These are phyloP conservation scores for Mycosphaerella sp. DNA, from an alignment of 2,329 filamentous ascomycete species.

Conservation along the genomic window DNA sequence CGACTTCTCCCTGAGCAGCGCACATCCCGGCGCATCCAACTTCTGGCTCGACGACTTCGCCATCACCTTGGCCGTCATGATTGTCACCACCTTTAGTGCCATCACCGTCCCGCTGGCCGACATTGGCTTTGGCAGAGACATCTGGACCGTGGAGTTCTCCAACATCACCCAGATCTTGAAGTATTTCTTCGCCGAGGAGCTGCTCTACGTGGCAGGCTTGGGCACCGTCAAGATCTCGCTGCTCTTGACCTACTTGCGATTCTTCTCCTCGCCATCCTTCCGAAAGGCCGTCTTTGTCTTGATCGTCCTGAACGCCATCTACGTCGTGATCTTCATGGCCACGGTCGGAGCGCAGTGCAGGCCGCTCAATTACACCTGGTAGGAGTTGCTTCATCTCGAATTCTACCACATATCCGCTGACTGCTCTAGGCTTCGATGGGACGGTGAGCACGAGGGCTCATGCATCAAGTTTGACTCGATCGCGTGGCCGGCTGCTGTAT, in stretches of 20 bases:
- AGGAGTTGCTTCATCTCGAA: background rate
- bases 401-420: background rate
- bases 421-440: constrained; percentile 1
- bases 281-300: constrained; percentile 8
- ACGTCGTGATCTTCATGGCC: constrained; percentile 6
- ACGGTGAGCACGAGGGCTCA: constrained; percentile 4
- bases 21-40: background rate
- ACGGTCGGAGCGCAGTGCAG: constrained; percentile 8
- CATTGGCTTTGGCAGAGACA: constrained; percentile 9
- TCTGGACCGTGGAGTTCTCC: constrained; percentile 14
- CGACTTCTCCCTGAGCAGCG: background rate
- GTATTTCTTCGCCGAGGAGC: constrained; percentile 9
- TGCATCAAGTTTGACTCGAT: background rate
- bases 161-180: constrained; percentile 14
- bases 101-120: constrained; percentile 1
- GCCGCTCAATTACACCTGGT: constrained; percentile 9
- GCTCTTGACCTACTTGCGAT: constrained; percentile 17
- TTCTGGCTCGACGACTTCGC: constrained; percentile 18
- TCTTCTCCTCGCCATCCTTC: constrained; percentile 9
- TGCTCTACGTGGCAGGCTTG: constrained; percentile 11
- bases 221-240: constrained; percentile 16
- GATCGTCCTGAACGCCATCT: constrained; percentile 7
- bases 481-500: background rate
- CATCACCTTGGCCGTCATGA: constrained; percentile 11
- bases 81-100: constrained; percentile 4